These are phyloP conservation scores for Apium graveolens DNA, from an alignment of 129 eudicot genomes.

Conservation along the genomic window DNA sequence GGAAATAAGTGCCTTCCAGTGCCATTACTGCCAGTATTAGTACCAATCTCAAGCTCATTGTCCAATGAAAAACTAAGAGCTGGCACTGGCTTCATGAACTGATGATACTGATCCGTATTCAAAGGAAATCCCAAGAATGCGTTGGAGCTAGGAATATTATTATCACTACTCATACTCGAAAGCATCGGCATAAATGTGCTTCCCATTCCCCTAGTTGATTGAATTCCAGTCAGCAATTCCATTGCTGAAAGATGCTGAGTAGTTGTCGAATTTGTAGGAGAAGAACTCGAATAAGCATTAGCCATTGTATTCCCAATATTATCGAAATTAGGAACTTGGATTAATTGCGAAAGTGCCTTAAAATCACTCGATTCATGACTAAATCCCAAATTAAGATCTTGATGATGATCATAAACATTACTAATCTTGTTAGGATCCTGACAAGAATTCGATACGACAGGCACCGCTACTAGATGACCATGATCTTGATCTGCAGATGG, in stretches of 20 bases:
- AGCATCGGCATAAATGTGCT: conserved; percentile 55
- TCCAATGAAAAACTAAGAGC: conserved; percentile 50
- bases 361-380: conserved; percentile 29
- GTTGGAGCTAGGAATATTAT: conserved; percentile 21
- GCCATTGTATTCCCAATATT: conserved; percentile 11
- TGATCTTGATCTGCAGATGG: conserved; percentile 12
- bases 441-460: conserved; percentile 1
- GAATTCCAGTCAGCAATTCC: conserved; percentile 58
- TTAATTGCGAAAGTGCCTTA: conserved; percentile 53
- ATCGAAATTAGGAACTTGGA: conserved; percentile 59
- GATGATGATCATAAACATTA: conserved; percentile 33
- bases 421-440: conserved; percentile 41
- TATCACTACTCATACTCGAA: conserved; percentile 11
- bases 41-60: conserved; percentile 40
- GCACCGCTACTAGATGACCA: neutral
- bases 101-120: neutral
- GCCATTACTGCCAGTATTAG: conserved; percentile 17
- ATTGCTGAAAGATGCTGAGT: conserved; percentile 48
- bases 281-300: conserved; percentile 1
- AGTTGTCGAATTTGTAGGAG: conserved; percentile 5
- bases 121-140: conserved; percentile 34
- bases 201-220: conserved; percentile 47
- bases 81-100: conserved; percentile 22
- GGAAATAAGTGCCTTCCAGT: conserved; percentile 71
- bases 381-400: conserved; percentile 75